These are phyloP conservation scores for Neopestalotiopsis sp. DNA, from an alignment of 2,329 filamentous ascomycete species.

Conservation along the genomic window DNA sequence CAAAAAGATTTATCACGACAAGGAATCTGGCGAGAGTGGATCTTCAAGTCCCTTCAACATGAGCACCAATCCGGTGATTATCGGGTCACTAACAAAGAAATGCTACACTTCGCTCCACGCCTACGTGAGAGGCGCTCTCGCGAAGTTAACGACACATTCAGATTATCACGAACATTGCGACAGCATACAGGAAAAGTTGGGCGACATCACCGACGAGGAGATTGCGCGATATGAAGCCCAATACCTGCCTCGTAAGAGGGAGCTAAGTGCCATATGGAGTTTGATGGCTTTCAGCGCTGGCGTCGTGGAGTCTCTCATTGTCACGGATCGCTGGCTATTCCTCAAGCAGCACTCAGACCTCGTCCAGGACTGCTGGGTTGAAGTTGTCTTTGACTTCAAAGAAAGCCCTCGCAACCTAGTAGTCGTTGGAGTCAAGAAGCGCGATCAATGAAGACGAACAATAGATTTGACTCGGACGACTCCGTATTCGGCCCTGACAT, in stretches of 20 bases:
- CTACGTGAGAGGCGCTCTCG: slow-evolving; percentile 82
- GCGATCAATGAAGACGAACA: slow-evolving; percentile 12
- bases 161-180: slow-evolving; percentile 64
- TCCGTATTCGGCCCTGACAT: not conserved
- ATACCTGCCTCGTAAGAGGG: slow-evolving; percentile 73
- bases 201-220: slow-evolving; percentile 73
- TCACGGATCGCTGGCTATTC: slow-evolving; percentile 88
- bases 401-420: slow-evolving; percentile 90
- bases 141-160: slow-evolving; percentile 68
- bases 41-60: slow-evolving; percentile 51
- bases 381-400: slow-evolving; percentile 88
- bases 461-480: not conserved
- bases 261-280: slow-evolving; percentile 88
- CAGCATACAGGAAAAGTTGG: slow-evolving; percentile 70
- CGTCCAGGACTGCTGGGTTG: slow-evolving; percentile 83
- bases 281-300: slow-evolving; percentile 95
- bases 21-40: slow-evolving; percentile 25
- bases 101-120: slow-evolving; percentile 76
- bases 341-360: slow-evolving; percentile 76
- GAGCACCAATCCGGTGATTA: slow-evolving; percentile 80
- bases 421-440: slow-evolving; percentile 85
- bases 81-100: slow-evolving; percentile 81
- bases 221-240: slow-evolving; percentile 71
- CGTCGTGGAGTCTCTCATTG: slow-evolving; percentile 88
- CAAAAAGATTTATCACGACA: slow-evolving; percentile 56